Evolutionary conservation across 768 basidiomycete species (phyloP).

Genomic region (Hygrophoropsis aurantiaca): DNA sequence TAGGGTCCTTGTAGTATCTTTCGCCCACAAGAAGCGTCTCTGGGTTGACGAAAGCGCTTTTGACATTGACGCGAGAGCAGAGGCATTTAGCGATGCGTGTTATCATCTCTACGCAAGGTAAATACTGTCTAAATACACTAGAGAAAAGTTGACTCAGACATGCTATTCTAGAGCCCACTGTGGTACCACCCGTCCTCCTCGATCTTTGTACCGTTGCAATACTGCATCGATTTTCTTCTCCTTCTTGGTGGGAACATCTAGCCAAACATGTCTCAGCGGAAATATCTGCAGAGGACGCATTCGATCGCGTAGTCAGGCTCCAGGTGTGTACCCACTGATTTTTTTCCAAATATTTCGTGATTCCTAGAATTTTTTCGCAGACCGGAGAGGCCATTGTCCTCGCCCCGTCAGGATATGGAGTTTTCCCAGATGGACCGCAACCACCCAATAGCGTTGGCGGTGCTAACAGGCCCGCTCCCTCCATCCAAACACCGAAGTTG

Average conservation of each 20-base stretch:
- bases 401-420: slow-evolving; percentile 60
- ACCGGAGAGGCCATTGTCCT: slow-evolving; percentile 72
- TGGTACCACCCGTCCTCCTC: slow-evolving; percentile 64
- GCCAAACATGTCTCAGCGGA: slow-evolving; percentile 67
- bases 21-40: slow-evolving; percentile 43
- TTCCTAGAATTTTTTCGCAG: slow-evolving; percentile 31
- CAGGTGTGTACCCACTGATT: slow-evolving; percentile 41
- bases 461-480: slow-evolving; percentile 4
- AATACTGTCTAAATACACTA: slow-evolving; percentile 6
- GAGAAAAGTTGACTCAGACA: background rate
- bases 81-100: slow-evolving; percentile 72
- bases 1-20: slow-evolving; percentile 51
- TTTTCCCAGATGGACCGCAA: slow-evolving; percentile 29
- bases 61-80: slow-evolving; percentile 65
- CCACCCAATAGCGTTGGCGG: background rate
- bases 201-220: slow-evolving; percentile 66
- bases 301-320: slow-evolving; percentile 63
- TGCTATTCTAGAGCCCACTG: slow-evolving; percentile 58
- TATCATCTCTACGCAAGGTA: slow-evolving; percentile 74
- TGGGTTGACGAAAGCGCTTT: slow-evolving; percentile 57
- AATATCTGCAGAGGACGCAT: slow-evolving; percentile 56
- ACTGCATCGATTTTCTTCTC: slow-evolving; percentile 75
- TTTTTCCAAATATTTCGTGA: background rate
- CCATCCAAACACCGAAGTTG: slow-evolving; percentile 27
- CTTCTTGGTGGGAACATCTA: slow-evolving; percentile 73